Percentiles rank a stretch among this genome's conserved stretches.
Evolutionary conservation across 306 rosid species (phyloP).

Genomic region (Corylus heterophylla): DNA sequence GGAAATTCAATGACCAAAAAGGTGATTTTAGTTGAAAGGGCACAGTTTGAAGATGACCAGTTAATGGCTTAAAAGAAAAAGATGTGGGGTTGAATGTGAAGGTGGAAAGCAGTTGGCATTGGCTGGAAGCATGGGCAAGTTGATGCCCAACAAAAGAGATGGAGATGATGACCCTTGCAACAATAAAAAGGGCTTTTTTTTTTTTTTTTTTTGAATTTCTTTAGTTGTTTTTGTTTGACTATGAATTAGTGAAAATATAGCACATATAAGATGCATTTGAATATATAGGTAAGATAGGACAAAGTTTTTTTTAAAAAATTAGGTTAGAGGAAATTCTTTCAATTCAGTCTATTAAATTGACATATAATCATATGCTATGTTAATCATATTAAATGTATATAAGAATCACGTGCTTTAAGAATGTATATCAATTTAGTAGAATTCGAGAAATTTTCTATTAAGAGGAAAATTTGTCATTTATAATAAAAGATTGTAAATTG

Average conservation of each 20-base stretch:
- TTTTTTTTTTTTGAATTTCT: background rate
- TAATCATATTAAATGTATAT: too few species aligned
- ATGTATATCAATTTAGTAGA: too few species aligned
- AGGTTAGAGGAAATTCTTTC: too few species aligned
- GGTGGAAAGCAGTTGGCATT: background rate
- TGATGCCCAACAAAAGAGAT: background rate
- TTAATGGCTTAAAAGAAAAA: background rate
- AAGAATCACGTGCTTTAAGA: too few species aligned
- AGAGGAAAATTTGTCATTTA: too few species aligned
- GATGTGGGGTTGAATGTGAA: background rate
- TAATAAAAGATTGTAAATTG: too few species aligned
- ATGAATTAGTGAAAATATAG: background rate
- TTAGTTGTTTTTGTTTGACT: too few species aligned
- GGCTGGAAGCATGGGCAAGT: slow-evolving; percentile 9
- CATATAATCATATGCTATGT: too few species aligned
- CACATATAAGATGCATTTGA: background rate
- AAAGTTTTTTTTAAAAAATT: too few species aligned
- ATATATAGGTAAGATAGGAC: background rate
- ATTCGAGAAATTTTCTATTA: too few species aligned
- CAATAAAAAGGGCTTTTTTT: too few species aligned
- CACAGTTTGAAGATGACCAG: background rate
- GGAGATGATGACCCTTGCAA: background rate
- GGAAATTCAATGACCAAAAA: background rate
- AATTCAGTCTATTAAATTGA: too few species aligned
- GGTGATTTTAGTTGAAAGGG: background rate